Base-by-base conservation (phyloP, 2,329 filamentous ascomycete species). In the Camptophora hylomeconis region DNA sequence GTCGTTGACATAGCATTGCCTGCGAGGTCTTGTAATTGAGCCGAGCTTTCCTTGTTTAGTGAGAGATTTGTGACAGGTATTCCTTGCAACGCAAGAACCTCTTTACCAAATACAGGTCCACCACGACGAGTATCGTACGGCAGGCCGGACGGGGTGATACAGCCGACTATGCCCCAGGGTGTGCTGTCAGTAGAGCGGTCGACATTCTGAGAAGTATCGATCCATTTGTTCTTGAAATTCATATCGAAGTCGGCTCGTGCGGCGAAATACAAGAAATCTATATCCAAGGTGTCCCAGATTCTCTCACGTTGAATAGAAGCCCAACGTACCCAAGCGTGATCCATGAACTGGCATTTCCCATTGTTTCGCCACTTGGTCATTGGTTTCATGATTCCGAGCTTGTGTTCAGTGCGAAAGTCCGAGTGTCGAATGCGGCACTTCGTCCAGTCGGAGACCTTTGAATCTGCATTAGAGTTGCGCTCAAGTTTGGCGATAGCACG, bases 1-100 rank as follows among this genome's bases (percentile, higher is more conserved):
- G 80, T 78, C 0, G 71, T 72, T 1, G 69, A 73, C 80, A 87
- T 87, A 0, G 80, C 80, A 47, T 89, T 87, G 0, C 80, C 80
- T 2, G 77, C 78, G 2, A 87, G 56, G 39, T 83, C 71, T 37
- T 75, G 70, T 2, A 81, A 56, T 11, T 84, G 58, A 2, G 54
- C 50, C 25, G 74, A 61, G 0, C 63, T 67, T 42, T 86, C 74
- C 6, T 65, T 64, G 0, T 68, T 73, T n/a, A 83, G 60, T 1
- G 72, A 56, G 7, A 86, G 56, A 26, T 65, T 63, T 30, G 72
- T 54, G 2, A 75, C 48, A 0, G 77, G 75, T 26, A 86, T 57
- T 1, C 80, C 80, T 40, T 86, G 80, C 4, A 84, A 50, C 5
- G 57, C 50, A 2, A 86, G 54, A 2, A 67, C 57, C 47, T 86